Evolutionary conservation across 176 grass and related monocot genomes (phyloP).

Genomic region (Triticum dicoccoides): DNA sequence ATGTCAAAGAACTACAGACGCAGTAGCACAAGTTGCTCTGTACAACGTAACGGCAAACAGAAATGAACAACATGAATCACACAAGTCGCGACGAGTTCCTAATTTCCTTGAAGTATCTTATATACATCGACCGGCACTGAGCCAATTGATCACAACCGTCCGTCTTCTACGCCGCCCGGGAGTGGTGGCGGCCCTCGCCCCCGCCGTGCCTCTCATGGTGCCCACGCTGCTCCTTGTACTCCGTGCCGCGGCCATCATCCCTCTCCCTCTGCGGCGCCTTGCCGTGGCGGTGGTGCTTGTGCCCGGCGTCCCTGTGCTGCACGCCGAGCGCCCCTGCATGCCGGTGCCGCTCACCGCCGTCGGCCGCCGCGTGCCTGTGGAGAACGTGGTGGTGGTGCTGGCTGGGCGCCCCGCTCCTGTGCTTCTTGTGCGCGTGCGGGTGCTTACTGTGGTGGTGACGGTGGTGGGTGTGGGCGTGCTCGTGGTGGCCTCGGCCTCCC

Average conservation of each 20-base stretch:
- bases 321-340: constrained; percentile 38
- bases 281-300: constrained; percentile 43
- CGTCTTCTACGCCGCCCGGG: neutral
- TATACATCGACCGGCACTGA: neutral
- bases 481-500: constrained; percentile 16
- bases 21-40: too few relatives aligned
- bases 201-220: too few relatives aligned
- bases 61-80: neutral
- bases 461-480: constrained; percentile 27
- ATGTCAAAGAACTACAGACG: too few relatives aligned
- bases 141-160: neutral
- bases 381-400: constrained; percentile 26
- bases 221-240: too few relatives aligned
- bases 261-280: constrained; percentile 19
- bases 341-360: neutral
- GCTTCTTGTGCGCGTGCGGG: constrained; percentile 19
- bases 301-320: constrained; percentile 11
- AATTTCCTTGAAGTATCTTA: neutral
- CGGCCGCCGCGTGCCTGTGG: constrained; percentile 4
- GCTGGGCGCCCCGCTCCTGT: neutral
- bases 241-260: neutral
- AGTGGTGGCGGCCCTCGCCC: neutral
- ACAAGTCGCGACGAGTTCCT: neutral
- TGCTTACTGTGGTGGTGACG: constrained; percentile 12
- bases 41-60: neutral